Evolutionary conservation across 2,329 filamentous ascomycete species (phyloP).

Genomic region (Hypoxylon sp.): DNA sequence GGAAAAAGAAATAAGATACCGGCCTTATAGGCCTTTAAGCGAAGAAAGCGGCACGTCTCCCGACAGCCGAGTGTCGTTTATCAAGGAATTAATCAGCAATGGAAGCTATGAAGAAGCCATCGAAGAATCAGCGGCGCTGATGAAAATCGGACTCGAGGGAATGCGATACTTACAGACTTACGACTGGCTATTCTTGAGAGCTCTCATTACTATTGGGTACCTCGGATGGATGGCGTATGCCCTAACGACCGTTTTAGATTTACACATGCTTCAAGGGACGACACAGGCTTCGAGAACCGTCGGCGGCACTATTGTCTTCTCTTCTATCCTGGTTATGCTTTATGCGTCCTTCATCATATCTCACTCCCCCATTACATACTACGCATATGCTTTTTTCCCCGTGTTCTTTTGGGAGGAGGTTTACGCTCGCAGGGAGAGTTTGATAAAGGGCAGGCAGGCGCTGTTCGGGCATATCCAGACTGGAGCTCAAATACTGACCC

Average conservation of each 20-base stretch:
- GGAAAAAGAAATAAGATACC: slow-evolving; percentile 79
- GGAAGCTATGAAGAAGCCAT: slow-evolving; percentile 83
- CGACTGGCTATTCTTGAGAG: slow-evolving; percentile 95
- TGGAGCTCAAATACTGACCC: slow-evolving; percentile 65
- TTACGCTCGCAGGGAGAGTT: slow-evolving; percentile 78
- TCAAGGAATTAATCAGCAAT: slow-evolving; percentile 74
- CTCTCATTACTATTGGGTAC: slow-evolving; percentile 90
- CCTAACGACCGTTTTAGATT: slow-evolving; percentile 86
- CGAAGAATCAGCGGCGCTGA: slow-evolving; percentile 78
- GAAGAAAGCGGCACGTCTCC: slow-evolving; percentile 70
- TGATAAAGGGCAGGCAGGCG: slow-evolving; percentile 73
- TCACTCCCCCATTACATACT: slow-evolving; percentile 85
- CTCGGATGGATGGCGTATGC: slow-evolving; percentile 96
- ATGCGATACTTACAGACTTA: slow-evolving; percentile 96
- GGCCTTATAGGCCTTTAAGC: slow-evolving; percentile 78
- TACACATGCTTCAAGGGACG: slow-evolving; percentile 83
- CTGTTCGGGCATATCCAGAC: slow-evolving; percentile 78
- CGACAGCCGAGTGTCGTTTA: slow-evolving; percentile 74
- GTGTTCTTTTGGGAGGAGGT: slow-evolving; percentile 98
- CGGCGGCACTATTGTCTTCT: slow-evolving; percentile 74
- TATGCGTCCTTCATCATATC: slow-evolving; percentile 86
- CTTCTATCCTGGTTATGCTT: slow-evolving; percentile 78
- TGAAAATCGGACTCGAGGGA: slow-evolving; percentile 82
- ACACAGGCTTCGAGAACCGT: slow-evolving; percentile 73
- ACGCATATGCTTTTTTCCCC: slow-evolving; percentile 91